Evolutionary conservation across 495 filamentous ascomycete genomes (phyloP), one percentile per base, ranked within the genome.

Genomic region (Penicillium psychrofluorescens): DNA sequence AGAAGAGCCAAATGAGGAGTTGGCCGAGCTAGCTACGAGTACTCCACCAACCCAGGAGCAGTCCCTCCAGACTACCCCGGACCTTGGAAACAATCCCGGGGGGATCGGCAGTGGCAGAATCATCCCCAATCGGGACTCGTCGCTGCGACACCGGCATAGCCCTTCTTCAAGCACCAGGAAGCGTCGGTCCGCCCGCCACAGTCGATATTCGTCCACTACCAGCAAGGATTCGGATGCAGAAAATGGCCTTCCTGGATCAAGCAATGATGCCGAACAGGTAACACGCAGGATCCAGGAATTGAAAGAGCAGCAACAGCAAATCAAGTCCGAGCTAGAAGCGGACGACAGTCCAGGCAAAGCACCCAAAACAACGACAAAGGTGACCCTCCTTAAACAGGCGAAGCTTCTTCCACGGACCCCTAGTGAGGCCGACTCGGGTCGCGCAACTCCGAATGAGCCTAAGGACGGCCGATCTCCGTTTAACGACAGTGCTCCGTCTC

Each of bases 401-500:
- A 58, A 57, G 36, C 2, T 45, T 55, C 12, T 49, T 59, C 12
- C 60, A 41, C 41, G 50, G 51, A 22, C 22, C n/a, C 40, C 38
- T 8, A 61, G 54, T 44, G 60, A 59, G 50, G 45, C 41, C 44
- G 60, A 50, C 40, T 52, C 33, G 38, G 48, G 36, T 33, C 58
- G 22, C 12, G 52, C 31, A 28, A 34, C 47, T 44, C 38, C 60
- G 36, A 62, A 64, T 15, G 45, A 40, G 27, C 16, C 37, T 10
- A 40, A 58, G 12, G 44, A 35, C 14, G 45, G 61, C 16, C 41
- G 35, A 29, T 22, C 53, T 29, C n/a, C 48, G 12, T 34, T 62
- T 36, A 79, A 84, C 22, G 81, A 84, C 35, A 84, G 80, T 43
- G 84, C 85, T 1, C 84, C 84, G 8, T 81, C 81, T 4, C 85